Conservation (phyloP, 2,329 filamentous ascomycete species). For the Diaporthe sp. region DNA sequence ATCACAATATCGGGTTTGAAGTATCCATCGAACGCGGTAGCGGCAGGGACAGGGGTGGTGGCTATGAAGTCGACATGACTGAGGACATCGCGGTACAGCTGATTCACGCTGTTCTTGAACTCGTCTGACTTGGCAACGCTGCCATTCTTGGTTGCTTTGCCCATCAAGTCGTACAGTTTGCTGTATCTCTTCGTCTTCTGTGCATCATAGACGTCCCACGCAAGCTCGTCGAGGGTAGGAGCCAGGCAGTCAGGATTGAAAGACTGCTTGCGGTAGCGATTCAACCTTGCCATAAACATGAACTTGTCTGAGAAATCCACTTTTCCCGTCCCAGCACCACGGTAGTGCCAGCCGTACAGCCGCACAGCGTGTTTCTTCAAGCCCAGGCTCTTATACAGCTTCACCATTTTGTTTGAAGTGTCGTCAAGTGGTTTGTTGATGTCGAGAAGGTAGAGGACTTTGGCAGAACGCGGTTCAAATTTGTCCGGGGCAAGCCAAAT, state of each 20-base stretch:
- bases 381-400: conserved; percentile 53
- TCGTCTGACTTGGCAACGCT: conserved; percentile 47
- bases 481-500: conserved; percentile 50
- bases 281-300: conserved; percentile 45
- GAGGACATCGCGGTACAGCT: conserved; percentile 57
- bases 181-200: conserved; percentile 53
- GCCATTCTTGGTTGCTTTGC: conserved; percentile 44
- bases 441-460: conserved; percentile 61
- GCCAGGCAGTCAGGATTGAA: conserved; percentile 47
- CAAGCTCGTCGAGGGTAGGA: conserved; percentile 59
- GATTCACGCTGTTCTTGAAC: conserved; percentile 50
- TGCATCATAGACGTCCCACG: conserved; percentile 57
- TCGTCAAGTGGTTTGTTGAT: conserved; percentile 64
- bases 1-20: conserved; percentile 89
- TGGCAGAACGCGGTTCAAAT: conserved; percentile 48
- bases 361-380: conserved; percentile 54
- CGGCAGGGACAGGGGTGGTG: conserved; percentile 61
- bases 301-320: conserved; percentile 55
- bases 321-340: conserved; percentile 49
- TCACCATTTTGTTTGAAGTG: conserved; percentile 58
- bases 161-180: conserved; percentile 52
- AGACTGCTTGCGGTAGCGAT: conserved; percentile 34
- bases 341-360: conserved; percentile 57
- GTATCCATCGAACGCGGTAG: conserved; percentile 57
- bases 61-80: conserved; percentile 59